Evolutionary conservation across 805 yeast species (phyloP), one percentile per base, ranked within the genome.

Genomic region (Lachancea sp.): DNA sequence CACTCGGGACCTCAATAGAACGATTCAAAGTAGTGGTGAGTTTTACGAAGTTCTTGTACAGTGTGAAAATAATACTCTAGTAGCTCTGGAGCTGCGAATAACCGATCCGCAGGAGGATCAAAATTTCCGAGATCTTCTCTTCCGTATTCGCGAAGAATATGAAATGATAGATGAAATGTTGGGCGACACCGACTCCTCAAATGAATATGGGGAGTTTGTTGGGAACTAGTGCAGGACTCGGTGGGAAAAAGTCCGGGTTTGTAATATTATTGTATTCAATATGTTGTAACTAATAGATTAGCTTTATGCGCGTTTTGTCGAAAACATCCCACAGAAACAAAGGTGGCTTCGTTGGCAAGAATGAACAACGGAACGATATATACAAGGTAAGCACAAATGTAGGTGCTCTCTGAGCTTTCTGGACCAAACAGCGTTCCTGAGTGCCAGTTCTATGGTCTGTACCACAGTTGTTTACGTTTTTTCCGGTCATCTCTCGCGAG

Each of bases 391-490:
- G 8, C 25, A 22, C 25, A 22, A 22, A 22, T 22, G 25, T 22
- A 22, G 5, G 31, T 4, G 31, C 31, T 29, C 11, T 11, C 31
- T 26, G 31, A 29, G 31, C 31, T 29, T 29, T 29, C 11, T 13
- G 25, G 25, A 22, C 8, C 8, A 22, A 8, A n/a, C 8, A 22
- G 25, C 25, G 8, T 8, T 22, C 25, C 25, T 22, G 25, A 6
- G 10, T 15, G 33, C 12, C 22, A 5, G 25, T 6, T 27, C 48
- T 45, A 62, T 8, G 64, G 80, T 48, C 82, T 71, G 51, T 81
- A 75, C 91, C 91, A 82, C 55, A 72, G 58, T 50, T 72, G 64
- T 48, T 72, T 75, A 63, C 91, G 72, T 63, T 79, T 79, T 49
- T 65, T 60, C 55, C 82, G 70, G 53, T 82, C 87, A 15, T 60